phyloP scores from a whole-genome alignment of 176 grass and related monocot genomes.

The Pontederia crassipes region DNA sequence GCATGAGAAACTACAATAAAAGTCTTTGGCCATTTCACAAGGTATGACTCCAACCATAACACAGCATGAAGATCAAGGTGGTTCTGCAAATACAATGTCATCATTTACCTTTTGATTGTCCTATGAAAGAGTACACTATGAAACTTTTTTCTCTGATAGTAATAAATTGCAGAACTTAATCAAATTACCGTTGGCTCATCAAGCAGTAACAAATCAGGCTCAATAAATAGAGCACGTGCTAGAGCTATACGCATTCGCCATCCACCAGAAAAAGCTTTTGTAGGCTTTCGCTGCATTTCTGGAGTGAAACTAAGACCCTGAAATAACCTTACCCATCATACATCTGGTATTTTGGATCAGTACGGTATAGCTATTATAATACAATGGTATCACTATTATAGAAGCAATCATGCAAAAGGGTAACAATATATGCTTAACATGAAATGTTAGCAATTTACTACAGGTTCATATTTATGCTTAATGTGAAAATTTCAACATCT shows the following conservation, averaged over 20 bases:
- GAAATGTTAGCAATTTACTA: too few species aligned
- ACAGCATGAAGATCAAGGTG: conserved; percentile 99
- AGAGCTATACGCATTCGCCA: conserved; percentile 97
- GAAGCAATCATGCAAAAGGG: too few species aligned
- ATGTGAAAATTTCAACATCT: too few species aligned
- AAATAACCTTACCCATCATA: not conserved
- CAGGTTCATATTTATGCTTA: too few species aligned
- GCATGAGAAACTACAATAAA: conserved; percentile 96
- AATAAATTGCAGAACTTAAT: conserved; percentile 4
- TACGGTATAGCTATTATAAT: too few species aligned
- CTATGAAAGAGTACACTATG: not conserved
- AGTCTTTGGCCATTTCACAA: conserved; percentile 96
- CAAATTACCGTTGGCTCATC: conserved; percentile 85
- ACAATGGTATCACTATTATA: too few species aligned
- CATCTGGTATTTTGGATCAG: too few species aligned
- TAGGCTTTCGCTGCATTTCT: conserved; percentile 83
- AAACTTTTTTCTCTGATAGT: not conserved
- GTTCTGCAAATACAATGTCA: conserved; percentile 50
- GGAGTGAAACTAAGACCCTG: conserved; percentile 95
- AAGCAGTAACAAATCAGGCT: conserved; percentile 93
- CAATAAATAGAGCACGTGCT: conserved; percentile 90
- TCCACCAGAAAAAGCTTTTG: conserved; percentile 89
- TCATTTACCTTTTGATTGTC: conserved; percentile 4
- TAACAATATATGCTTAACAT: too few species aligned
- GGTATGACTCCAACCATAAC: conserved; percentile 82